These are phyloP conservation scores for Scedosporium minutisporum DNA, from an alignment of 2,329 filamentous ascomycete genomes.

Conservation along the genomic window DNA sequence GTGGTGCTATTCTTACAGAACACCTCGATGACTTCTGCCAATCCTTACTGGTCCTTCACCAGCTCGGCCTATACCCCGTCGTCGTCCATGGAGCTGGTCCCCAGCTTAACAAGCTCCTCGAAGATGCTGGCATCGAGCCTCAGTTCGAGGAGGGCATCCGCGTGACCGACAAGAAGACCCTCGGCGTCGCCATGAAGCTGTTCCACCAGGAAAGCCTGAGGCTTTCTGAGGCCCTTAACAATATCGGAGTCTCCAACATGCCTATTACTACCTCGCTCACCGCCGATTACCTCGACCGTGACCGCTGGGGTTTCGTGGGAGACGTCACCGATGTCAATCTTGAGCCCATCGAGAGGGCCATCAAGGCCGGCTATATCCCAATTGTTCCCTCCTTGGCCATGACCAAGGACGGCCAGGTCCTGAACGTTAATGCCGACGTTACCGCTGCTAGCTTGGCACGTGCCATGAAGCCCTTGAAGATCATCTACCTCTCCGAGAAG, in stretches of 20 bases:
- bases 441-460: constrained; percentile 88
- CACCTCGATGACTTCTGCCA: constrained; percentile 86
- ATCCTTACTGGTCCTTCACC: constrained; percentile 82
- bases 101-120: constrained; percentile 84
- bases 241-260: constrained; percentile 78
- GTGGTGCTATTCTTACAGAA: constrained; percentile 89
- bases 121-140: constrained; percentile 85
- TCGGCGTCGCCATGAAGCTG: constrained; percentile 80
- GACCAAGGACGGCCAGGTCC: constrained; percentile 77
- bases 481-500: constrained; percentile 98
- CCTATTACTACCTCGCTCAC: constrained; percentile 87
- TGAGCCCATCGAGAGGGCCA: constrained; percentile 79
- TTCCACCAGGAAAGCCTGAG: constrained; percentile 95
- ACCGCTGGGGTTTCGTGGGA: constrained; percentile 91
- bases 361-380: constrained; percentile 82
- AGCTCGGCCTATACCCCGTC: constrained; percentile 89
- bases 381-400: constrained; percentile 96
- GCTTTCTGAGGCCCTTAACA: constrained; percentile 80
- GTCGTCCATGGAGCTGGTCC: constrained; percentile 93
- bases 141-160: constrained; percentile 95
- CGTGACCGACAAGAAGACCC: constrained; percentile 89
- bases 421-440: constrained; percentile 97
- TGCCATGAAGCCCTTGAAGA: constrained; percentile 85
- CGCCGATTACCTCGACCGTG: constrained; percentile 91
- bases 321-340: constrained; percentile 93